phyloP scores from a whole-genome alignment of 495 filamentous ascomycete genomes.

The Haplographium delicatum region DNA sequence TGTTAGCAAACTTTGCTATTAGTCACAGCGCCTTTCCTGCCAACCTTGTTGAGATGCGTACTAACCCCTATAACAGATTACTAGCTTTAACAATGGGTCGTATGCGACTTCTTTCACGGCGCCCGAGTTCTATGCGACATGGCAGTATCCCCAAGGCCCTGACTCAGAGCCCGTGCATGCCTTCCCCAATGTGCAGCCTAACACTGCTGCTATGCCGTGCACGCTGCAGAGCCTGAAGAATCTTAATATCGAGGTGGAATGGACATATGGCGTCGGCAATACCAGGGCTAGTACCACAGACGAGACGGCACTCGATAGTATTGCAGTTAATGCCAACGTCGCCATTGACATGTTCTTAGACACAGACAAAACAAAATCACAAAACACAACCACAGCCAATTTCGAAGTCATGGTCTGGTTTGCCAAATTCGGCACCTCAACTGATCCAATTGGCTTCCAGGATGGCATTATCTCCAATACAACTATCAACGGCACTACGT shows the following conservation, averaged over 20 bases:
- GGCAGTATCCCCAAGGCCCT: slow-evolving; percentile 29
- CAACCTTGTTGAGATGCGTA: too few relatives aligned
- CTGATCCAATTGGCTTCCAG: slow-evolving; percentile 28
- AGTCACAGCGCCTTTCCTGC: too few relatives aligned
- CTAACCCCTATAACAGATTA: slow-evolving; percentile 26
- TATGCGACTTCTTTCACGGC: slow-evolving; percentile 30
- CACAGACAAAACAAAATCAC: slow-evolving; percentile 23
- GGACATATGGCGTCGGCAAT: slow-evolving; percentile 36
- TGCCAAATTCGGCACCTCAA: slow-evolving; percentile 26
- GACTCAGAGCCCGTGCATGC: slow-evolving; percentile 26
- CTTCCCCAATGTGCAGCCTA: slow-evolving; percentile 34
- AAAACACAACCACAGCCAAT: slow-evolving; percentile 27
- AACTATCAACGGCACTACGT: slow-evolving; percentile 28
- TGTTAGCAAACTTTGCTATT: too few relatives aligned
- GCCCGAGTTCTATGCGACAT: slow-evolving; percentile 34
- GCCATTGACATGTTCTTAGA: slow-evolving; percentile 44
- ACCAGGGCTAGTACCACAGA: slow-evolving; percentile 14
- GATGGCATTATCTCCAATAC: slow-evolving; percentile 8
- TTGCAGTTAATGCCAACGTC: slow-evolving; percentile 35
- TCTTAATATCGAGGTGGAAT: slow-evolving; percentile 27
- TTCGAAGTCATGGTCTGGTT: slow-evolving; percentile 46
- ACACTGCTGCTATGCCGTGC: slow-evolving; percentile 4
- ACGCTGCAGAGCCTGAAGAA: neutral
- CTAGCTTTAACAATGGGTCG: slow-evolving; percentile 31
- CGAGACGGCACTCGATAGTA: slow-evolving; percentile 11